These are phyloP conservation scores for Eruca vesicaria DNA, from an alignment of 441 rosid genomes.

Conservation along the genomic window DNA sequence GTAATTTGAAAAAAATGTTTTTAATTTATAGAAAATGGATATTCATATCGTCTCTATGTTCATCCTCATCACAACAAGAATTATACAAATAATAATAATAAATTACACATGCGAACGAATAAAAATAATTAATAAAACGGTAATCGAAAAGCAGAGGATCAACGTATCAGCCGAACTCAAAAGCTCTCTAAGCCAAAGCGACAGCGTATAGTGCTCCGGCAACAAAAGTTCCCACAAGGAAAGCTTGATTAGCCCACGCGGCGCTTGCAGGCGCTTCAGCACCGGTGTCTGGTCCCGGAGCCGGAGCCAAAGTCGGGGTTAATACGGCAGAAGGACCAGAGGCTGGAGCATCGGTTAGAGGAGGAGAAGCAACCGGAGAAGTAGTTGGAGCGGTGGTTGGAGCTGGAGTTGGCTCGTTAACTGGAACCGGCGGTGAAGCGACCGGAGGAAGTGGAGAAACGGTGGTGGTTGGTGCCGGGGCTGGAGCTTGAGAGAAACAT, in stretches of 20 bases:
- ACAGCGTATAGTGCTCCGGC: conserved; percentile 59
- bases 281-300: conserved; percentile 26
- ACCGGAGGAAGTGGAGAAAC: conserved; percentile 32
- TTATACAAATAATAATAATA: not conserved
- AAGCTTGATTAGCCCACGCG: conserved; percentile 42
- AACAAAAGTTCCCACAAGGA: conserved; percentile 54
- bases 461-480: conserved; percentile 42
- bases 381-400: conserved; percentile 23
- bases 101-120: not conserved
- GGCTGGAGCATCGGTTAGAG: conserved; percentile 35
- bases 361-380: conserved; percentile 37
- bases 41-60: conserved; percentile 17
- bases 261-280: conserved; percentile 23
- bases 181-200: conserved; percentile 51
- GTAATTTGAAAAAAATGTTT: conserved; percentile 6
- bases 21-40: not conserved
- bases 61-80: conserved; percentile 18
- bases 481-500: conserved; percentile 70
- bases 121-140: conserved; percentile 14
- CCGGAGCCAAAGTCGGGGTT: conserved; percentile 23
- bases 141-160: no score
- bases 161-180: conserved; percentile 1
- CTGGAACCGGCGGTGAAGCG: conserved; percentile 32
- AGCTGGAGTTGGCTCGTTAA: conserved; percentile 32
- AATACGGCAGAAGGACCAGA: conserved; percentile 24